These are phyloP conservation scores for Medicago arabica DNA, from an alignment of 306 rosid species.

Conservation along the genomic window DNA sequence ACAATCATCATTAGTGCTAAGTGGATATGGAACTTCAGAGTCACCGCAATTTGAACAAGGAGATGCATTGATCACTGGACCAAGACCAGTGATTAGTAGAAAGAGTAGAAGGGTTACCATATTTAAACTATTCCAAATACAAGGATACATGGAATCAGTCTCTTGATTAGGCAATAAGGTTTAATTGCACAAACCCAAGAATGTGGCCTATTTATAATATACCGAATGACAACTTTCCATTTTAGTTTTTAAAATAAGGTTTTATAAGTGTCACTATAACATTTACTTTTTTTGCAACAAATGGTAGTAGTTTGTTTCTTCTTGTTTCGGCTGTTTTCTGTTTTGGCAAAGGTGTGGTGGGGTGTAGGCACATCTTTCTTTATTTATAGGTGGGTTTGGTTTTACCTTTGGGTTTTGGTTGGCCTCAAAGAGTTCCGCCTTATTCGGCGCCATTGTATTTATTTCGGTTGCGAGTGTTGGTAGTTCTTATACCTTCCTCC, in stretches of 20 bases:
- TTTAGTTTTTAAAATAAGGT: not conserved
- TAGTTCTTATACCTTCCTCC: no score
- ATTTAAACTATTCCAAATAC: constrained; percentile 19
- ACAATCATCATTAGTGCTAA: constrained; percentile 66
- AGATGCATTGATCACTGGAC: constrained; percentile 37
- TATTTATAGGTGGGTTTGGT: no score
- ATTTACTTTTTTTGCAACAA: not conserved
- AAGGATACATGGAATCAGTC: constrained; percentile 20
- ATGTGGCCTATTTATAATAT: constrained; percentile 43
- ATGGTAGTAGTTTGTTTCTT: no score
- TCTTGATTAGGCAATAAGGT: constrained; percentile 21
- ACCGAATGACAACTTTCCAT: not conserved
- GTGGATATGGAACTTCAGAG: constrained; percentile 74
- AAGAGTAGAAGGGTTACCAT: constrained; percentile 45
- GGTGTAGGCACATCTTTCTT: no score
- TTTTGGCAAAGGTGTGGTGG: no score
- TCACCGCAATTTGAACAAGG: constrained; percentile 73
- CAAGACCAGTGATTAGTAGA: constrained; percentile 32
- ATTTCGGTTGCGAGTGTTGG: no score
- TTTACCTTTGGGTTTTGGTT: no score
- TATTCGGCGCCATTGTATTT: no score
- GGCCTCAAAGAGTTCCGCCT: no score
- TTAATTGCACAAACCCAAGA: not conserved
- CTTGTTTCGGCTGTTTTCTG: no score
- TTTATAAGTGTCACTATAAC: not conserved